Evolutionary conservation across 2,329 filamentous ascomycete genomes (phyloP).

Genomic region (Beauveria scarabaeidicola): DNA sequence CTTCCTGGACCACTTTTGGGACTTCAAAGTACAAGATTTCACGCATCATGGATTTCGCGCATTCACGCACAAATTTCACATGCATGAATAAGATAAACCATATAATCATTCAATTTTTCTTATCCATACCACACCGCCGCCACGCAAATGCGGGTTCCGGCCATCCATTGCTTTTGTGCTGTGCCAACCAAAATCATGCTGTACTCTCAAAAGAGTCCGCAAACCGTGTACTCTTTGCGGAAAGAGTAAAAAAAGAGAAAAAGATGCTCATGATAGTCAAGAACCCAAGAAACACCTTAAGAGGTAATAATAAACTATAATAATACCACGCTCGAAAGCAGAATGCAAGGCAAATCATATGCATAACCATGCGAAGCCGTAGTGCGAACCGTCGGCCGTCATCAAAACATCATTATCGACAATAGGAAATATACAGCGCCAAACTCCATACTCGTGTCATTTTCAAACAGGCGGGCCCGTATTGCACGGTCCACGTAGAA

Average conservation of each 20-base stretch:
- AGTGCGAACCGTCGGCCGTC: not conserved
- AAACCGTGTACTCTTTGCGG: not conserved
- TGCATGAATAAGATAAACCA: not conserved
- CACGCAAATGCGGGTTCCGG: not conserved
- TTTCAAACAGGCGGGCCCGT: not conserved
- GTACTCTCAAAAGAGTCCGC: not conserved
- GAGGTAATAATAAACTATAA: not conserved
- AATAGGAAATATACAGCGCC: not conserved
- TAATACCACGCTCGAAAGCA: conserved; percentile 4
- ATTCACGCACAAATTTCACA: not conserved
- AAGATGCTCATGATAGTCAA: not conserved
- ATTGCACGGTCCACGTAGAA: too few relatives aligned
- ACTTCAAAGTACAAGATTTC: too few relatives aligned
- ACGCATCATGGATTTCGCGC: too few relatives aligned
- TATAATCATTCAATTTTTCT: conserved; percentile 6
- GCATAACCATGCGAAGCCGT: not conserved
- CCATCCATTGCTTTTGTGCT: not conserved
- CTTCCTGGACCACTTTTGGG: too few relatives aligned
- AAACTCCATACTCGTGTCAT: conserved; percentile 1
- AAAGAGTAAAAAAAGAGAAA: not conserved
- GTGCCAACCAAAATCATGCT: conserved; percentile 5
- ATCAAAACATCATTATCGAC: conserved; percentile 4
- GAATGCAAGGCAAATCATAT: not conserved
- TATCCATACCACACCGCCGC: not conserved
- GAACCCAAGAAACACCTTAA: not conserved